phyloP scores from a whole-genome alignment of 2,329 filamentous ascomycete genomes.

The Tothia fuscella region DNA sequence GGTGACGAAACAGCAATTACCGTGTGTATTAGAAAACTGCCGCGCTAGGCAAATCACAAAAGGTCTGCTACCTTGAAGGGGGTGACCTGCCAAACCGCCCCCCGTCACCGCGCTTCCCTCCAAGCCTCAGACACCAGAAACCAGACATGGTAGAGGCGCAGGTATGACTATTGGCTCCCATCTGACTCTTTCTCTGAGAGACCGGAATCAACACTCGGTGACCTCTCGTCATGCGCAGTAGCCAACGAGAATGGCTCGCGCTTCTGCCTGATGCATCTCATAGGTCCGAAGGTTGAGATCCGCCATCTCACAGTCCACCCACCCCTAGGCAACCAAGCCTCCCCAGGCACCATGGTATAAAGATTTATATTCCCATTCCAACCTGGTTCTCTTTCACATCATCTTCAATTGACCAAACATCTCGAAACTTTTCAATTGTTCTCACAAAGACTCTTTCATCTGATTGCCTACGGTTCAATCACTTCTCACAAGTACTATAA shows the following conservation, averaged over 20 bases:
- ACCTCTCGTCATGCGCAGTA: too few relatives aligned
- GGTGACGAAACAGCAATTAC: too few relatives aligned
- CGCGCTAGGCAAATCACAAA: too few relatives aligned
- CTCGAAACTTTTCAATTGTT: conserved; percentile 2
- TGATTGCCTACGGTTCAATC: background rate
- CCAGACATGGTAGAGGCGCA: background rate
- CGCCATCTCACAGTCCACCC: background rate
- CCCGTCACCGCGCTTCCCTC: background rate
- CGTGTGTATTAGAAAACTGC: too few relatives aligned
- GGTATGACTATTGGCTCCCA: background rate
- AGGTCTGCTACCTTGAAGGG: too few relatives aligned
- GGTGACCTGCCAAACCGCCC: too few relatives aligned
- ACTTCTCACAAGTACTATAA: background rate
- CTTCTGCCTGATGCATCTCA: conserved; percentile 2
- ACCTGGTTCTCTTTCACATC: background rate
- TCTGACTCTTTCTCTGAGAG: too few relatives aligned
- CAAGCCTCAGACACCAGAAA: background rate
- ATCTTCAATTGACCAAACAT: too few relatives aligned
- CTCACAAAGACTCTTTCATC: background rate
- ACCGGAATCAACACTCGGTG: too few relatives aligned
- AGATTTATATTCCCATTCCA: background rate
- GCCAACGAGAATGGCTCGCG: background rate
- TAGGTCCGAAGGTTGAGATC: background rate
- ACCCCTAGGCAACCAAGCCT: background rate
- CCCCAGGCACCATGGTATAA: background rate